Evolutionary conservation across 1,284 basidiomycete genomes (phyloP).

Genomic region (Caloboletus inedulis): DNA sequence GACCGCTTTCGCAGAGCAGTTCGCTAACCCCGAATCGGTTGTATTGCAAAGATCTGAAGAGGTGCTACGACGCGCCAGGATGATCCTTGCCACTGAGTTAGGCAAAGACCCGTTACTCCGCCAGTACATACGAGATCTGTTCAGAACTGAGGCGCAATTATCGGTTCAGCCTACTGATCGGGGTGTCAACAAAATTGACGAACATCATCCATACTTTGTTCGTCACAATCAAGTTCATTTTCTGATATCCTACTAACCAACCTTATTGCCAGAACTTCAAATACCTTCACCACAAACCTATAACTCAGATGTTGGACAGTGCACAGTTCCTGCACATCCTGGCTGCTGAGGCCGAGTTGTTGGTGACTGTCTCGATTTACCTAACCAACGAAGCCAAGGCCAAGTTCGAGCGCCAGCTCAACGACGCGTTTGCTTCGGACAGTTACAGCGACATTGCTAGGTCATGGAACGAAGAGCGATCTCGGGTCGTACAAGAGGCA

Average conservation of each 20-base stretch:
- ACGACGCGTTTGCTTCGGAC: conserved; percentile 82
- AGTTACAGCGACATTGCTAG: conserved; percentile 82
- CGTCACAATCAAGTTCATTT: conserved; percentile 34
- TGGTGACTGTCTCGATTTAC: conserved; percentile 76
- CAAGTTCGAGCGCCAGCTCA: conserved; percentile 71
- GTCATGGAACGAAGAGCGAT: conserved; percentile 91
- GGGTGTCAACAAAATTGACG: conserved; percentile 88
- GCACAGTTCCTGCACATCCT: conserved; percentile 92
- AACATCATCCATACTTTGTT: conserved; percentile 87
- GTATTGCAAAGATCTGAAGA: conserved; percentile 61
- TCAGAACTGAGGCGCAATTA: conserved; percentile 77
- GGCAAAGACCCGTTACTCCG: conserved; percentile 91
- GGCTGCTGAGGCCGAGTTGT: conserved; percentile 83
- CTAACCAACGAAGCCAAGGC: conserved; percentile 63
- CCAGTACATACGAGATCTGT: conserved; percentile 74
- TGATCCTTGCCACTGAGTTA: conserved; percentile 88
- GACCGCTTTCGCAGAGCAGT: conserved; percentile 71
- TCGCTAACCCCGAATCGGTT: conserved; percentile 60
- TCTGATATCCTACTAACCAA: conserved; percentile 7
- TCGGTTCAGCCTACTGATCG: conserved; percentile 88
- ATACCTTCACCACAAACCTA: conserved; percentile 84
- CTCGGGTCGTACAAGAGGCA: conserved; percentile 75
- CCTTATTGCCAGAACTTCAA: conserved; percentile 79
- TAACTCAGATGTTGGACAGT: conserved; percentile 66
- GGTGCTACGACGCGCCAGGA: conserved; percentile 69